Evolutionary conservation across 306 rosid genomes (phyloP).

Genomic region (Malus fusca): DNA sequence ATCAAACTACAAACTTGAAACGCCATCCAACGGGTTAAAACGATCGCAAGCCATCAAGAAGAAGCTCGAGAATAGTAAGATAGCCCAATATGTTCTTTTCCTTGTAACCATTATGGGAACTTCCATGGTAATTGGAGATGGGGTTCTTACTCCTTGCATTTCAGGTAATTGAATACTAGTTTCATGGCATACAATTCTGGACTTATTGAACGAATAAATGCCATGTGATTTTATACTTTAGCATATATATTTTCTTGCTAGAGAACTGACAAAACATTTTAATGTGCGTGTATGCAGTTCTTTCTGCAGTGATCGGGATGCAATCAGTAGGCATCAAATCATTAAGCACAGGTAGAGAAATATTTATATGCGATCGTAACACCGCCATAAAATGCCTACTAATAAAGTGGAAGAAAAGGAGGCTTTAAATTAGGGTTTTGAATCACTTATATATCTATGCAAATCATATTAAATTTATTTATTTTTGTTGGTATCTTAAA

Average conservation of each 20-base stretch:
- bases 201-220: too few species aligned
- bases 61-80: slow-evolving; percentile 33
- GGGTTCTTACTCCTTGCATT: slow-evolving; percentile 74
- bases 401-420: too few species aligned
- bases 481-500: neutral
- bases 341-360: slow-evolving; percentile 39
- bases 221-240: too few species aligned
- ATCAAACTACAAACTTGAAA: slow-evolving; percentile 23
- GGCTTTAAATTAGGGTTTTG: too few species aligned
- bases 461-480: too few species aligned
- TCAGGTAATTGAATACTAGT: slow-evolving; percentile 34
- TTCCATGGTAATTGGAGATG: slow-evolving; percentile 82
- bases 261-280: too few species aligned
- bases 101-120: slow-evolving; percentile 54
- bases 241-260: too few species aligned
- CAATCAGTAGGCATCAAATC: slow-evolving; percentile 48
- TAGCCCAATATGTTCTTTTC: slow-evolving; percentile 30
- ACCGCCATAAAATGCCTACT: too few species aligned
- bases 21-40: slow-evolving; percentile 1
- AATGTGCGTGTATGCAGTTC: slow-evolving; percentile 37
- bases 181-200: too few species aligned
- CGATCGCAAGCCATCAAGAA: slow-evolving; percentile 19
- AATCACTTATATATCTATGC: too few species aligned
- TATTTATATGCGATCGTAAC: too few species aligned
- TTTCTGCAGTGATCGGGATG: slow-evolving; percentile 69